phyloP scores from a whole-genome alignment of 2,329 filamentous ascomycete genomes.

The Talaromyces rugulosus region DNA sequence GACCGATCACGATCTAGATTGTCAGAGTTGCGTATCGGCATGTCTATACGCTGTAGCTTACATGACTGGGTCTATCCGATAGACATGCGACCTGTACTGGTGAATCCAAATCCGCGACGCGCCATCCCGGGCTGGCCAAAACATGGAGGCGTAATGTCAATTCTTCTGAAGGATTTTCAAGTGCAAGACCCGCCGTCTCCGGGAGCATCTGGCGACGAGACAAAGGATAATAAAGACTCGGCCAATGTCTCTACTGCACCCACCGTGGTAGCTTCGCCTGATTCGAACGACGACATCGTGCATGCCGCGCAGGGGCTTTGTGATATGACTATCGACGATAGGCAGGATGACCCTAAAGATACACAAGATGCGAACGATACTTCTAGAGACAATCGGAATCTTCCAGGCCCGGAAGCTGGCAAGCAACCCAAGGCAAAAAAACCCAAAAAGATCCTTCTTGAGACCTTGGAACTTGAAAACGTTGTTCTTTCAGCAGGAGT shows the following conservation, averaged over 20 bases:
- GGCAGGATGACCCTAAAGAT: neutral
- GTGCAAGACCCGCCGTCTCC: neutral
- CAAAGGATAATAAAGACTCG: neutral
- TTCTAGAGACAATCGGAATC: neutral
- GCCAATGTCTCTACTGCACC: neutral
- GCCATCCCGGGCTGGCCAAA: slow-evolving; percentile 26
- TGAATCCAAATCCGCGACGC: slow-evolving; percentile 10
- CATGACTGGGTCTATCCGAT: slow-evolving; percentile 26
- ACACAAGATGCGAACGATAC: neutral
- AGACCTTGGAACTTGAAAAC: slow-evolving; percentile 70
- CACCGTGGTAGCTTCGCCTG: neutral
- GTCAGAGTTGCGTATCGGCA: slow-evolving; percentile 68
- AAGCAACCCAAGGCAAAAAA: neutral
- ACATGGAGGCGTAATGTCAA: slow-evolving; percentile 28
- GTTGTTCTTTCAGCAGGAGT: slow-evolving; percentile 68
- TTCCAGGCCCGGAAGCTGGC: neutral
- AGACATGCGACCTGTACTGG: slow-evolving; percentile 15
- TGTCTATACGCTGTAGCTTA: slow-evolving; percentile 45
- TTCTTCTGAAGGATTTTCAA: slow-evolving; percentile 19
- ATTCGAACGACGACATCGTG: neutral
- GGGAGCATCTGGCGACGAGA: neutral
- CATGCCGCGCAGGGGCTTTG: slow-evolving; percentile 5
- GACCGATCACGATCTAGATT: slow-evolving; percentile 64
- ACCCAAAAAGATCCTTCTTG: slow-evolving; percentile 55
- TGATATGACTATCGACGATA: slow-evolving; percentile 4